Percentiles rank a stretch among this genome's conserved stretches.
Evolutionary conservation across 495 filamentous ascomycete genomes (phyloP).

Genomic region (Xylaria grammica): DNA sequence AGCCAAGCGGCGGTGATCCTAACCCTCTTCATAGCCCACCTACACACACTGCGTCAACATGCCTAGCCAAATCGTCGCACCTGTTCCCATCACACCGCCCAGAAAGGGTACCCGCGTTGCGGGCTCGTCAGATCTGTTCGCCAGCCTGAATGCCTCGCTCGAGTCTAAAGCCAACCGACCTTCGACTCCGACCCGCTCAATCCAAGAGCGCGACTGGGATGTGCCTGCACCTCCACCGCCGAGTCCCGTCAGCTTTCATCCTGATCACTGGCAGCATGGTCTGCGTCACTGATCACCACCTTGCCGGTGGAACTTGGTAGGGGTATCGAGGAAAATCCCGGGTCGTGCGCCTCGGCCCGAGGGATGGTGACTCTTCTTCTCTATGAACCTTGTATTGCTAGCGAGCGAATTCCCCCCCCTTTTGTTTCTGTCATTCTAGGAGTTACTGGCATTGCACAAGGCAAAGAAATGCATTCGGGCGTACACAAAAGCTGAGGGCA

Average conservation of each 20-base stretch:
- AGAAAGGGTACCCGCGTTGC: constrained; percentile 43
- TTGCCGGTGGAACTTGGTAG: neutral
- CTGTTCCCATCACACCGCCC: constrained; percentile 48
- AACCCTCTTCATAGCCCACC: constrained; percentile 1
- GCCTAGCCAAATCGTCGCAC: constrained; percentile 51
- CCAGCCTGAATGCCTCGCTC: constrained; percentile 52
- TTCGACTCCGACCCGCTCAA: constrained; percentile 47
- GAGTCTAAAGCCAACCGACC: constrained; percentile 42
- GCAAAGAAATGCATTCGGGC: constrained; percentile 33
- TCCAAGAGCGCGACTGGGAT: constrained; percentile 55
- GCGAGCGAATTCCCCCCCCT: constrained; percentile 26
- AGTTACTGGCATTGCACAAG: constrained; percentile 36
- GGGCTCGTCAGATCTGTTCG: constrained; percentile 52
- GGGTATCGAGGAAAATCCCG: neutral
- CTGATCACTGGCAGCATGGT: constrained; percentile 48
- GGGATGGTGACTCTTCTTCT: constrained; percentile 19
- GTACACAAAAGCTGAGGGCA: constrained; percentile 39
- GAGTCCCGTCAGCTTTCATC: constrained; percentile 53
- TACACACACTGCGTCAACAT: constrained; percentile 38
- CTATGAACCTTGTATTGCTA: constrained; percentile 34
- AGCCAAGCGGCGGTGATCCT: neutral
- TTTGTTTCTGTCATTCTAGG: constrained; percentile 28
- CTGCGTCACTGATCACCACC: constrained; percentile 31
- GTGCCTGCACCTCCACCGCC: constrained; percentile 57
- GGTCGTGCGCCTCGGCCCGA: neutral